Evolutionary conservation across 139 green algal genomes (phyloP).

Genomic region (Closterium sp.): DNA sequence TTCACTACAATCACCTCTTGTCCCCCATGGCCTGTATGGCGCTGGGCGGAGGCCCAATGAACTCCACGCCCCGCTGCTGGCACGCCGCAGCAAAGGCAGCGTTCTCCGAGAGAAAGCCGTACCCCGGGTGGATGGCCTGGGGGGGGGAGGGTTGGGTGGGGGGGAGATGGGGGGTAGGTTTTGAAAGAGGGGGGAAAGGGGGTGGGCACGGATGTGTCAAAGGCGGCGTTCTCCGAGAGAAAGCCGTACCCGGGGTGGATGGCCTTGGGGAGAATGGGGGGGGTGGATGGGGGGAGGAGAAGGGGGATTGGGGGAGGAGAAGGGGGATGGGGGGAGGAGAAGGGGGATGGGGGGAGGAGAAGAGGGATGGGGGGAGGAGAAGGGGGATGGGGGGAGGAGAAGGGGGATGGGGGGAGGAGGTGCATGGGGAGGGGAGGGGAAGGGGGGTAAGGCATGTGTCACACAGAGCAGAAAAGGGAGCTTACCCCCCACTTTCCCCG

Average conservation of each 20-base stretch:
- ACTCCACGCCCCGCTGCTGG: conserved; percentile 63
- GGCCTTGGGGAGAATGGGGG: not conserved
- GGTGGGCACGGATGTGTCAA: not conserved
- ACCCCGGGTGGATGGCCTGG: conserved; percentile 74
- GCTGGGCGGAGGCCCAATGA: conserved; percentile 49
- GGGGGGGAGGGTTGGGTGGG: not conserved
- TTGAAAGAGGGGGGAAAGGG: not conserved
- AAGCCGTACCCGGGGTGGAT: not conserved
- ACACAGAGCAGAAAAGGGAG: too few relatives aligned
- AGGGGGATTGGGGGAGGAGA: not conserved
- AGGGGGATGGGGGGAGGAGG: not conserved
- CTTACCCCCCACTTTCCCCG: not conserved
- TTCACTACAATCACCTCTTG: conserved; percentile 60
- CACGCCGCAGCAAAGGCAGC: conserved; percentile 77
- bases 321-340: not conserved
- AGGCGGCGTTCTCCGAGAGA: too few relatives aligned
- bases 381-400: not conserved
- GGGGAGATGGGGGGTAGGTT: not conserved
- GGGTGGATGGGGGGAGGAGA: not conserved
- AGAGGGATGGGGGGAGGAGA: not conserved
- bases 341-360: not conserved
- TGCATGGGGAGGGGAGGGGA: not conserved
- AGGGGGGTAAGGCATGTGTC: too few relatives aligned
- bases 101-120: conserved; percentile 74
- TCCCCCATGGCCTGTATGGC: conserved; percentile 58